Evolutionary conservation across 345 rosid species (phyloP).

Genomic region (Salix exigua): DNA sequence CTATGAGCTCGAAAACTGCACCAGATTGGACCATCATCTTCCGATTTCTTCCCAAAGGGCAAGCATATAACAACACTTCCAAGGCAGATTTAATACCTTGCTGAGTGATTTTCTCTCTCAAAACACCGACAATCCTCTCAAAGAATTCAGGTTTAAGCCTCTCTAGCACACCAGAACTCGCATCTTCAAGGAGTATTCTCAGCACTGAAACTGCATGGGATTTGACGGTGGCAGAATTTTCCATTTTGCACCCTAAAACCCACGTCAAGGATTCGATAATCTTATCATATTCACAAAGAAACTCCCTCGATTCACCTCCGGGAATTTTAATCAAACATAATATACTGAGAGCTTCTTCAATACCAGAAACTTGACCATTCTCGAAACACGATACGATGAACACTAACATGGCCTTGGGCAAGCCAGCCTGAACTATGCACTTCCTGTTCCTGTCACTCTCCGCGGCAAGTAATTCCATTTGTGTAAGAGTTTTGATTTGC

Average conservation of each 20-base stretch:
- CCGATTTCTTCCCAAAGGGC: conserved; percentile 56
- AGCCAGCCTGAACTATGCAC: conserved; percentile 49
- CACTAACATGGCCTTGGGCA: conserved; percentile 36
- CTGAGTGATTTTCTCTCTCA: conserved; percentile 32
- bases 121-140: conserved; percentile 32
- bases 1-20: conserved; percentile 57
- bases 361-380: conserved; percentile 18
- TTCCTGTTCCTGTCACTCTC: conserved; percentile 49
- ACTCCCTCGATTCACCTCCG: conserved; percentile 21
- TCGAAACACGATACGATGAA: conserved; percentile 32
- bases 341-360: conserved; percentile 50
- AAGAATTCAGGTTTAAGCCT: conserved; percentile 48
- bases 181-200: conserved; percentile 34
- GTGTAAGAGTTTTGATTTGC: conserved; percentile 29
- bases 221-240: conserved; percentile 25
- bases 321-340: conserved; percentile 43
- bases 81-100: conserved; percentile 50
- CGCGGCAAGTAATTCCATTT: conserved; percentile 42
- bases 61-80: conserved; percentile 41
- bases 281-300: conserved; percentile 29
- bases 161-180: conserved; percentile 36
- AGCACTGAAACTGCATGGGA: conserved; percentile 41
- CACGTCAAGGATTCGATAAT: conserved; percentile 47
- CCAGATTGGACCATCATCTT: conserved; percentile 47
- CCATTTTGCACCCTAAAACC: conserved; percentile 35